Percentiles rank a stretch among this genome's conserved stretches.
Evolutionary conservation across 2,329 filamentous ascomycete genomes (phyloP).

Genomic region (Penicillium paneum): DNA sequence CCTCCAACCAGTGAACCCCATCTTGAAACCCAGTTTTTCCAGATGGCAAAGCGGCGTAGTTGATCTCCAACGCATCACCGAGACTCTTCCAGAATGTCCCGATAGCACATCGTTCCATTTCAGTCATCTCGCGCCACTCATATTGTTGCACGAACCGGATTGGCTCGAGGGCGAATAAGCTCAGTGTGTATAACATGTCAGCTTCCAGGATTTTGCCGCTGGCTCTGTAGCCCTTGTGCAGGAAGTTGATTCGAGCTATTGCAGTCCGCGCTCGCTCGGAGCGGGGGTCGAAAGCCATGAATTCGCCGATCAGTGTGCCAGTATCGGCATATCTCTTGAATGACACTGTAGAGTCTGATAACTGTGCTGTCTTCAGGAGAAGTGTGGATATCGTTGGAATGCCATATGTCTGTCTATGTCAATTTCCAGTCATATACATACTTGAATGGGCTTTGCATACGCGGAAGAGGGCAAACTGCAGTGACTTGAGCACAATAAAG

Average conservation of each 20-base stretch:
- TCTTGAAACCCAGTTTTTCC: constrained; percentile 43
- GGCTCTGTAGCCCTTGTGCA: constrained; percentile 57
- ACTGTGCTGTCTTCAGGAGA: constrained; percentile 50
- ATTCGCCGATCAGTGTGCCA: constrained; percentile 48
- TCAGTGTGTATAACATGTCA: constrained; percentile 64
- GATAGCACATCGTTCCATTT: constrained; percentile 65
- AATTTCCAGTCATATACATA: background rate
- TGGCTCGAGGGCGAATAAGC: constrained; percentile 64
- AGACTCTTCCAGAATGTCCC: constrained; percentile 68
- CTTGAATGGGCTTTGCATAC: constrained; percentile 26
- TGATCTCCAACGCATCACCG: constrained; percentile 67
- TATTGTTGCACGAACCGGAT: constrained; percentile 60
- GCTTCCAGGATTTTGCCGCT: constrained; percentile 58
- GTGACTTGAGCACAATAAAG: constrained; percentile 46
- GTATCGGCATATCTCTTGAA: constrained; percentile 56
- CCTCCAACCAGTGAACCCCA: constrained; percentile 52
- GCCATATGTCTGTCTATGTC: constrained; percentile 48
- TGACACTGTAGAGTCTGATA: constrained; percentile 45
- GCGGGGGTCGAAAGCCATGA: constrained; percentile 44
- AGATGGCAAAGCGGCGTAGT: constrained; percentile 45
- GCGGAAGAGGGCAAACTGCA: constrained; percentile 59
- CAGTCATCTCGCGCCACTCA: constrained; percentile 67
- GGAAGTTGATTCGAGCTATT: constrained; percentile 62
- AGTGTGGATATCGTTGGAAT: constrained; percentile 54
- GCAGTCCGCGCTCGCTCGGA: constrained; percentile 49